These are phyloP conservation scores for Rhododendron ferrugineum DNA, from an alignment of 148 eudicot species.

Conservation along the genomic window DNA sequence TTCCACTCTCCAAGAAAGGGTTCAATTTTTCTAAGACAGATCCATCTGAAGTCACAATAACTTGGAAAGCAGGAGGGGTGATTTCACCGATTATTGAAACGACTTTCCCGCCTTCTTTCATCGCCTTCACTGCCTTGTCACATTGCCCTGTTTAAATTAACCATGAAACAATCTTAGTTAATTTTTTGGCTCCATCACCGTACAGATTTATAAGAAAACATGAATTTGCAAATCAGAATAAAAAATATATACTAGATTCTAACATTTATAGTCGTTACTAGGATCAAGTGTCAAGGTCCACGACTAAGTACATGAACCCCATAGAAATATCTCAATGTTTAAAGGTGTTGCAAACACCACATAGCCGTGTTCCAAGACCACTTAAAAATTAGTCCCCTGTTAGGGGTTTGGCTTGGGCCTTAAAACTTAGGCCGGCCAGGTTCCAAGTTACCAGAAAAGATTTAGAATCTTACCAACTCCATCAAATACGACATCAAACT, in stretches of 20 bases:
- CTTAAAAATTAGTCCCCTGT: background rate
- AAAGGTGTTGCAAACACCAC: background rate
- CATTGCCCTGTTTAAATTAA: slow-evolving; percentile 51
- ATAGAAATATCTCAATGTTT: no score
- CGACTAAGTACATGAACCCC: no score
- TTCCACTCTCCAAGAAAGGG: slow-evolving; percentile 70
- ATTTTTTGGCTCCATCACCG: background rate
- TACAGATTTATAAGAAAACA: background rate
- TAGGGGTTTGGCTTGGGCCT: background rate
- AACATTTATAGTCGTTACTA: background rate
- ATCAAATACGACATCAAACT: slow-evolving; percentile 89
- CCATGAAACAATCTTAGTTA: background rate
- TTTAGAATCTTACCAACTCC: slow-evolving; percentile 60
- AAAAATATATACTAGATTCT: no score
- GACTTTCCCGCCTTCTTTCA: slow-evolving; percentile 89
- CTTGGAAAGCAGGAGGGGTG: slow-evolving; percentile 76
- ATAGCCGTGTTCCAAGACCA: no score
- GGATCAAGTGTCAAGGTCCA: no score
- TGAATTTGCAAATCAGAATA: background rate
- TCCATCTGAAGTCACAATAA: slow-evolving; percentile 71
- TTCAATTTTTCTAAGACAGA: slow-evolving; percentile 69
- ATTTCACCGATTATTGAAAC: slow-evolving; percentile 74
- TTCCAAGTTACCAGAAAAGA: background rate
- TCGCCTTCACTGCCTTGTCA: slow-evolving; percentile 66
- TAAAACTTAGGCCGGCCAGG: background rate